Conservation (phyloP, 768 basidiomycete genomes). For the Xerocomus spinulosus region DNA sequence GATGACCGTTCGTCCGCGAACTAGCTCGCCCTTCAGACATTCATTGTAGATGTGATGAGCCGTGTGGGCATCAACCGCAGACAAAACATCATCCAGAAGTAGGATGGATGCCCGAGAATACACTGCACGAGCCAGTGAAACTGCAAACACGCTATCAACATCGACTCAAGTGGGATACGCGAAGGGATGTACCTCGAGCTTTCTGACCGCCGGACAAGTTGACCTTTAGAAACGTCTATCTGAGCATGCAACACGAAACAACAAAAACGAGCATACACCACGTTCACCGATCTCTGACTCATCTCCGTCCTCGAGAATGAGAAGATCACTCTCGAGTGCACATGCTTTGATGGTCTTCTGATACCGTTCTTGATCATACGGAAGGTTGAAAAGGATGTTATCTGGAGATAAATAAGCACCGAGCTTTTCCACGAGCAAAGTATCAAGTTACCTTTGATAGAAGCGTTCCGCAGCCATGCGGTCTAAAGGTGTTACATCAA, state of each 20-base stretch:
- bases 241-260: not conserved
- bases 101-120: constrained; percentile 83
- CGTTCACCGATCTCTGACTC: constrained; percentile 86
- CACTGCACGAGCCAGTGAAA: constrained; percentile 78
- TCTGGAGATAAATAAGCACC: constrained; percentile 30
- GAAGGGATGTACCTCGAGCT: constrained; percentile 47
- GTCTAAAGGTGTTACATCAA: constrained; percentile 28
- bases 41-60: constrained; percentile 77
- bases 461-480: constrained; percentile 73
- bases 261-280: constrained; percentile 43
- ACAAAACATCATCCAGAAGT: constrained; percentile 78
- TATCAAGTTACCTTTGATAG: constrained; percentile 29
- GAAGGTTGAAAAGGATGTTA: constrained; percentile 79
- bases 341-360: constrained; percentile 71
- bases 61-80: constrained; percentile 77
- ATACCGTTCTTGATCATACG: constrained; percentile 70
- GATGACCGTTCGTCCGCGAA: constrained; percentile 75
- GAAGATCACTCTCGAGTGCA: constrained; percentile 69
- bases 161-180: not conserved
- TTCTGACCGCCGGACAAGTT: constrained; percentile 55
- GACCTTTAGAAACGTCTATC: constrained; percentile 17
- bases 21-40: constrained; percentile 75
- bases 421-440: constrained; percentile 35
- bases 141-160: constrained; percentile 29
- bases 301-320: constrained; percentile 84